Evolutionary conservation across 2,329 filamentous ascomycete species (phyloP).

Genomic region (Hysterium pulicare): DNA sequence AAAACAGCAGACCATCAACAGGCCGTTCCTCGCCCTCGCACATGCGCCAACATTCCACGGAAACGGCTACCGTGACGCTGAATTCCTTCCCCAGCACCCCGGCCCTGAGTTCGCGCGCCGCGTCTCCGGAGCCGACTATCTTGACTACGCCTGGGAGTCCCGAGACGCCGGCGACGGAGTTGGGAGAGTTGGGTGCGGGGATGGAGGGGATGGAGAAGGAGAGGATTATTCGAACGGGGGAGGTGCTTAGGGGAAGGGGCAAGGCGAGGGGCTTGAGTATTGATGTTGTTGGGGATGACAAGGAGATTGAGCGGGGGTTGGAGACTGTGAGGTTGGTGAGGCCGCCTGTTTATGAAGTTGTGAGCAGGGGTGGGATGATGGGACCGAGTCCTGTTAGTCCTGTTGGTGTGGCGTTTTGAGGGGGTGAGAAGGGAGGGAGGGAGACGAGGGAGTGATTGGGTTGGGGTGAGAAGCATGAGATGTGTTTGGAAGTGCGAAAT

Average conservation of each 20-base stretch:
- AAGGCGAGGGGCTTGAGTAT: not conserved
- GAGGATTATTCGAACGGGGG: conserved; percentile 7
- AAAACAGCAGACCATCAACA: conserved; percentile 18
- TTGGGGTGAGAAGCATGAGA: too few species aligned
- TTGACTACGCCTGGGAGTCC: conserved; percentile 4
- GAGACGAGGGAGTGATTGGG: too few species aligned
- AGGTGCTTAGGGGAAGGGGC: not conserved
- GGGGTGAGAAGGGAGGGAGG: too few species aligned
- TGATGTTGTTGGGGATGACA: not conserved
- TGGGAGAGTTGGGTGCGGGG: conserved; percentile 19
- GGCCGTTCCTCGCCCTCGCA: conserved; percentile 19
- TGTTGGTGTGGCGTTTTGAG: conserved; percentile 34
- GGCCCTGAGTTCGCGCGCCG: conserved; percentile 12
- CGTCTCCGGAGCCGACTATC: conserved; percentile 7
- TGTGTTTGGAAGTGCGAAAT: not conserved
- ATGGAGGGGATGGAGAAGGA: conserved; percentile 21
- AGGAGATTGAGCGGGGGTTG: conserved; percentile 9
- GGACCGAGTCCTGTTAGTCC: conserved; percentile 15
- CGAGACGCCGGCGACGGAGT: conserved; percentile 11
- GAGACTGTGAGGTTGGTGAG: conserved; percentile 17
- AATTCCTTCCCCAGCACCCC: conserved; percentile 16
- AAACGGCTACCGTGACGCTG: conserved; percentile 30
- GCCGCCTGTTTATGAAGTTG: conserved; percentile 15
- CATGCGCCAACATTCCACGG: conserved; percentile 24
- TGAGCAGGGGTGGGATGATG: not conserved